Evolutionary conservation across 176 grass and related monocot species (phyloP).

Genomic region (Aechmea fasciata): DNA sequence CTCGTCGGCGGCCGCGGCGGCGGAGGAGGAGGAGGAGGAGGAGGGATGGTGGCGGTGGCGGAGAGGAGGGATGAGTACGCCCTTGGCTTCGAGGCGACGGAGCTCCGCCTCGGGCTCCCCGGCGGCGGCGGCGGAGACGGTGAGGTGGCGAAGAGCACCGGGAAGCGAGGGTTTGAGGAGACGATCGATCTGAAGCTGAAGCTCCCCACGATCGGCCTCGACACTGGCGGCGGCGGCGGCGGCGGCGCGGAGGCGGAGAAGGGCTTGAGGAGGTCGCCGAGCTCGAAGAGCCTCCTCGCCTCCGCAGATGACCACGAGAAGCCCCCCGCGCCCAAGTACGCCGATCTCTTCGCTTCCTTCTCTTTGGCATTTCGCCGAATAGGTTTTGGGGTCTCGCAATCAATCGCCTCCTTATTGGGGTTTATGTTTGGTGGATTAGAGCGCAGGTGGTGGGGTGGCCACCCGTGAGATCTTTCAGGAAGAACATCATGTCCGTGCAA

Average conservation of each 20-base stretch:
- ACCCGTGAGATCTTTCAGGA: slow-evolving; percentile 84
- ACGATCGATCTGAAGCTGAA: slow-evolving; percentile 84
- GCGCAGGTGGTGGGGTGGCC: slow-evolving; percentile 94
- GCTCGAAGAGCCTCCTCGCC: slow-evolving; percentile 37
- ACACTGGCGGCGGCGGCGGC: slow-evolving; percentile 26
- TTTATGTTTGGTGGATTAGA: slow-evolving; percentile 17
- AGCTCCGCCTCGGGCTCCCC: slow-evolving; percentile 81
- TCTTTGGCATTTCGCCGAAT: slow-evolving; percentile 5
- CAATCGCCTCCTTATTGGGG: not conserved
- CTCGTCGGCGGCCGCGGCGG: not conserved
- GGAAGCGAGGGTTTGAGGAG: slow-evolving; percentile 74
- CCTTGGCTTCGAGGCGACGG: slow-evolving; percentile 67
- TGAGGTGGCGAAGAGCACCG: slow-evolving; percentile 44
- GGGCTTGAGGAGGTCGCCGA: slow-evolving; percentile 29
- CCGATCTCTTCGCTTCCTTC: not conserved
- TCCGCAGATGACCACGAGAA: slow-evolving; percentile 49
- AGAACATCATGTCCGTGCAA: slow-evolving; percentile 77
- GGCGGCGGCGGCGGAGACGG: slow-evolving; percentile 41
- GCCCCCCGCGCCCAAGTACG: slow-evolving; percentile 76
- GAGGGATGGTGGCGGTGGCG: slow-evolving; percentile 19
- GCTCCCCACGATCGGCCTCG: slow-evolving; percentile 41
- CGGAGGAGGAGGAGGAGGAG: not conserved
- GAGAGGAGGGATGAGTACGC: slow-evolving; percentile 32
- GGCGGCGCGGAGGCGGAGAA: slow-evolving; percentile 22
- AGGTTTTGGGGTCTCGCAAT: not conserved